A percentile compares a stretch with the other conserved stretches of the same genome.
phyloP scores from a whole-genome alignment of 2,329 filamentous ascomycete species.

The Colletotrichum agaves region DNA sequence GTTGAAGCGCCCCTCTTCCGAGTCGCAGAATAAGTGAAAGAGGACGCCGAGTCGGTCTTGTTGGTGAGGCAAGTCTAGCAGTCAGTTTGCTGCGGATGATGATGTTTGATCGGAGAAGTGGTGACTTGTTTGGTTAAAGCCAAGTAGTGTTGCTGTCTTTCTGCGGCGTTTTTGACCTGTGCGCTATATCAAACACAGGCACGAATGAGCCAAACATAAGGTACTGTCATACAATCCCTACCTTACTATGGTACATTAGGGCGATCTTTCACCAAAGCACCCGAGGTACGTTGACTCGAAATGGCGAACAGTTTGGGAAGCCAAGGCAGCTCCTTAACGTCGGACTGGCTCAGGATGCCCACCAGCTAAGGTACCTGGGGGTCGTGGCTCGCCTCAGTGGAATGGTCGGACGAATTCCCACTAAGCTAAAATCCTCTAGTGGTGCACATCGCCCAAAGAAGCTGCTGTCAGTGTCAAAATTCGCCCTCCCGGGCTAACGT shows the following conservation, averaged over 20 bases:
- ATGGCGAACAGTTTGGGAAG: not conserved
- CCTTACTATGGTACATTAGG: no score
- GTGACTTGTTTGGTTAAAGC: conserved; percentile 11
- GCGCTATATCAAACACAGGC: no score
- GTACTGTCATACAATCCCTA: no score
- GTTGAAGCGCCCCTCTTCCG: conserved; percentile 25
- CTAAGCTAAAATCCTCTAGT: conserved; percentile 28
- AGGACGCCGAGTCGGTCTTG: no score
- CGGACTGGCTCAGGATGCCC: not conserved
- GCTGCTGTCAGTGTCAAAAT: conserved; percentile 28
- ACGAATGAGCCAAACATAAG: no score
- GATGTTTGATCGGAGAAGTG: not conserved
- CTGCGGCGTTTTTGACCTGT: not conserved
- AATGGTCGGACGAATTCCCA: conserved; percentile 27
- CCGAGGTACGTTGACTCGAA: no score
- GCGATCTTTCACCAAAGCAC: no score
- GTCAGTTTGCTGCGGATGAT: not conserved
- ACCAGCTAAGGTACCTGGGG: no score
- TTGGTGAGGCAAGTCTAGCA: not conserved
- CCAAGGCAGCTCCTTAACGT: not conserved
- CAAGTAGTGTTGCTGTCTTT: not conserved
- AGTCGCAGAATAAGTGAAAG: conserved; percentile 29
- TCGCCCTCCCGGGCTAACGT: not conserved
- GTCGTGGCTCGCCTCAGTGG: conserved; percentile 23
- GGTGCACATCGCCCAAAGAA: conserved; percentile 25